A percentile compares a stretch with the other conserved stretches of the same genome.
Evolutionary conservation across 805 yeast species (phyloP).

Genomic region (Lipomyces lipofer): DNA sequence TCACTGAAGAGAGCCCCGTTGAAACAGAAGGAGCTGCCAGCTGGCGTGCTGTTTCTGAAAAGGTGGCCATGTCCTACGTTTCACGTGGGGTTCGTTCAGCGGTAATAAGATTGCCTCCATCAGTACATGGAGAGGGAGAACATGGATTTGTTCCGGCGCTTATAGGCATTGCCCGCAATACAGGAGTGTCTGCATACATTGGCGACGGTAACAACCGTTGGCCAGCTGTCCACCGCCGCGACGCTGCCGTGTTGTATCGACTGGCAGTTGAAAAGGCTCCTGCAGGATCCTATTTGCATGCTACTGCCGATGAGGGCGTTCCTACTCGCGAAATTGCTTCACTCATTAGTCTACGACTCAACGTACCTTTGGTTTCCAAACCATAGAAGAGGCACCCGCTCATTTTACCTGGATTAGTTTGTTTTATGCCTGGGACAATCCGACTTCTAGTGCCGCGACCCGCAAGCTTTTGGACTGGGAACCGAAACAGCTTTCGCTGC

Average conservation of each 20-base stretch:
- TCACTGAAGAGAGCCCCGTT: constrained; percentile 22
- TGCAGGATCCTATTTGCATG: constrained; percentile 37
- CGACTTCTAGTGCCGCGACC: constrained; percentile 8
- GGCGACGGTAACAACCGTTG: constrained; percentile 43
- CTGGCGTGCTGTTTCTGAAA: neutral
- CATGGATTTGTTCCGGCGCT: constrained; percentile 36
- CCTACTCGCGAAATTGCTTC: constrained; percentile 36
- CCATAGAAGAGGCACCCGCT: constrained; percentile 7
- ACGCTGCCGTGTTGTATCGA: constrained; percentile 41
- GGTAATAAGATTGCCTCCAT: constrained; percentile 40
- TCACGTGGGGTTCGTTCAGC: constrained; percentile 37
- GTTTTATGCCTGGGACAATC: constrained; percentile 10
- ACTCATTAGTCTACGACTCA: constrained; percentile 32
- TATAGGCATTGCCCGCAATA: constrained; percentile 13
- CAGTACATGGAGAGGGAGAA: constrained; percentile 42
- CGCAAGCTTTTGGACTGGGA: constrained; percentile 12
- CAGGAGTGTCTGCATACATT: constrained; percentile 41
- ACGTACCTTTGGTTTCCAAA: constrained; percentile 5
- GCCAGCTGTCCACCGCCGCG: constrained; percentile 41
- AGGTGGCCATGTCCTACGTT: constrained; percentile 21
- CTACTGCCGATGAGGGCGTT: constrained; percentile 36
- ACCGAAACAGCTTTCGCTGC: constrained; percentile 8
- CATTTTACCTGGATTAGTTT: constrained; percentile 2
- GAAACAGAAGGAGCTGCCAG: neutral
- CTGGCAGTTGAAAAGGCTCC: constrained; percentile 37